These are phyloP conservation scores for Chlorella sp. DNA, from an alignment of 139 green algal species.

Conservation along the genomic window DNA sequence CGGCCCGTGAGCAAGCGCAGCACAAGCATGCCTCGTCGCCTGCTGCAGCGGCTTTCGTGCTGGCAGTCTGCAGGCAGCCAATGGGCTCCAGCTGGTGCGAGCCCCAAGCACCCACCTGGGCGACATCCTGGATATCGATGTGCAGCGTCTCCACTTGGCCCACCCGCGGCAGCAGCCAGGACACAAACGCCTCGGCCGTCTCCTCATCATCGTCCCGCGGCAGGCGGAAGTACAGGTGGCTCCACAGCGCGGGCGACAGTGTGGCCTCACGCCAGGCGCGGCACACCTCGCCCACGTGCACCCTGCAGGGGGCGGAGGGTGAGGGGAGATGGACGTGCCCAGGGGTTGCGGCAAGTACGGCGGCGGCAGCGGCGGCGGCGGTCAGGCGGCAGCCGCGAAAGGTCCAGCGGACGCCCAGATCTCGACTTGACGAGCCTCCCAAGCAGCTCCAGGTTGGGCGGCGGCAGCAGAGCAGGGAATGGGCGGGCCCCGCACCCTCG, in stretches of 20 bases:
- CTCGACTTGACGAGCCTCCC: too few relatives aligned
- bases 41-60: too few relatives aligned
- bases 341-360: not conserved
- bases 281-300: conserved; percentile 14
- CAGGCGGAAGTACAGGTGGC: not conserved
- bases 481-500: too few relatives aligned
- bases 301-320: not conserved
- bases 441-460: too few relatives aligned
- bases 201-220: conserved; percentile 4
- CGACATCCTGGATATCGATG: conserved; percentile 2
- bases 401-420: too few relatives aligned
- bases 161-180: conserved; percentile 9
- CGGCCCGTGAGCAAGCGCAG: too few relatives aligned
- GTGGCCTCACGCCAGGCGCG: conserved; percentile 7
- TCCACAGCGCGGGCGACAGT: not conserved
- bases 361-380: not conserved
- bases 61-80: too few relatives aligned
- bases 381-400: not conserved
- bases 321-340: too few relatives aligned
- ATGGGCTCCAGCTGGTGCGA: too few relatives aligned
- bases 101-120: not conserved
- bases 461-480: too few relatives aligned
- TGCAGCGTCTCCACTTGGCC: not conserved
- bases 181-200: not conserved
- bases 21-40: too few relatives aligned